A percentile compares a stretch with the other conserved stretches of the same genome.
Conservation (phyloP, 345 rosid species). For the Jatropha curcas region DNA sequence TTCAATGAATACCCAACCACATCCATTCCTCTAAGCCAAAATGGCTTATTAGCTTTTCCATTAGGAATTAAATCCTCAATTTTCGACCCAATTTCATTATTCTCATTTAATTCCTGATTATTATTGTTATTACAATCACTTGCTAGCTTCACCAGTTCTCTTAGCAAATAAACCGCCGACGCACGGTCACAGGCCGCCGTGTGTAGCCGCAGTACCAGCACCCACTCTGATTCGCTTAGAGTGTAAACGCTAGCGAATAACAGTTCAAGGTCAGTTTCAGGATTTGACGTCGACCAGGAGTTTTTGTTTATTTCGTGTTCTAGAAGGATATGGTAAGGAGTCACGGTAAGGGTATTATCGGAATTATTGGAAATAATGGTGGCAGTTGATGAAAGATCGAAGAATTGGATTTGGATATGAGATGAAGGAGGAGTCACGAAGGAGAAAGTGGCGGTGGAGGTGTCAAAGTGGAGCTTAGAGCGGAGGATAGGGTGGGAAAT, state of each 20-base stretch:
- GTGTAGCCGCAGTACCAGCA: conserved; percentile 59
- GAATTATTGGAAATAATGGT: conserved; percentile 32
- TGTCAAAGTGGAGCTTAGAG: conserved; percentile 56
- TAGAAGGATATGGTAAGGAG: conserved; percentile 47
- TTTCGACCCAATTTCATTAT: conserved; percentile 41
- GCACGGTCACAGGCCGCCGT: conserved; percentile 73
- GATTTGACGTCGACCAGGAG: conserved; percentile 40
- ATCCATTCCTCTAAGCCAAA: conserved; percentile 91
- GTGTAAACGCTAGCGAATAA: conserved; percentile 55
- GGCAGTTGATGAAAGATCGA: conserved; percentile 57
- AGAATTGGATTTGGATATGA: conserved; percentile 41
- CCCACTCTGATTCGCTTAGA: conserved; percentile 43
- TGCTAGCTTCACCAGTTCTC: conserved; percentile 44
- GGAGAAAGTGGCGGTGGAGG: conserved; percentile 51
- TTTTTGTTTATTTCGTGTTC: conserved; percentile 74
- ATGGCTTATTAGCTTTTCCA: conserved; percentile 68
- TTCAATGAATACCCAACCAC: conserved; percentile 88
- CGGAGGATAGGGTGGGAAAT: conserved; percentile 72
- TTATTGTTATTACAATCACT: conserved; percentile 19
- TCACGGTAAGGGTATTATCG: conserved; percentile 13
- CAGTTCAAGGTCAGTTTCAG: conserved; percentile 36
- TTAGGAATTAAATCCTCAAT: conserved; percentile 75
- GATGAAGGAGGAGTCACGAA: conserved; percentile 49
- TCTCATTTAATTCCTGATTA: conserved; percentile 19
- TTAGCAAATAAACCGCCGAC: conserved; percentile 57